Conservation (phyloP, 2,329 filamentous ascomycete species). For the Apiospora koreana region DNA sequence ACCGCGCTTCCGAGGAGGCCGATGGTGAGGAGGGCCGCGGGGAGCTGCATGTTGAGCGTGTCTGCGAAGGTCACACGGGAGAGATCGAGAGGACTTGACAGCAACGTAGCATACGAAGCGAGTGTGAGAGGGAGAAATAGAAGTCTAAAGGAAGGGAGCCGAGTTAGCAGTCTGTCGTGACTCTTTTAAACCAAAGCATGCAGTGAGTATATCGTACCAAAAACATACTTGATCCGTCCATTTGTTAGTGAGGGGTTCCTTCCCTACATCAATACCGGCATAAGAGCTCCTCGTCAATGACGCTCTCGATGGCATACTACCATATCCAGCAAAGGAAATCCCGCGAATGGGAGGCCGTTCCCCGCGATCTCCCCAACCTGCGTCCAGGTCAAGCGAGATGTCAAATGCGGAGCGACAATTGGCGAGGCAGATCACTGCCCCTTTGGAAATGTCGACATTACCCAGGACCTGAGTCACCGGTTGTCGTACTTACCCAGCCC, state of each 20-base stretch:
- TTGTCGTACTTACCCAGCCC: neutral
- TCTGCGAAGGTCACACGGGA: rapidly evolving
- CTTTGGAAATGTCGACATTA: neutral
- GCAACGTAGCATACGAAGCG: neutral
- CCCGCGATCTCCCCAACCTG: neutral
- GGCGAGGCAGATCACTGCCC: neutral
- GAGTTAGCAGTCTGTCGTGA: neutral
- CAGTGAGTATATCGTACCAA: no score
- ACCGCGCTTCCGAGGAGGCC: neutral
- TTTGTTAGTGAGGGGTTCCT: neutral
- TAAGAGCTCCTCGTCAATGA: neutral
- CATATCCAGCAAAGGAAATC: neutral
- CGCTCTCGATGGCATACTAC: neutral
- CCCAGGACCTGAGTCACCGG: neutral
- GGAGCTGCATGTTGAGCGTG: neutral
- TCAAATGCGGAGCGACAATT: neutral
- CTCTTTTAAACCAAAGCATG: neutral
- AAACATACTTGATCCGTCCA: neutral
- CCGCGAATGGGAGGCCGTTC: neutral
- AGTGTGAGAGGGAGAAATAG: neutral
- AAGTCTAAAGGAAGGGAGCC: no score
- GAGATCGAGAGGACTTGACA: neutral
- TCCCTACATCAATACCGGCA: neutral
- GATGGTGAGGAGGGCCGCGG: neutral
- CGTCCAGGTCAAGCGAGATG: neutral